Conservation (phyloP, 805 yeast species). For the Ascoidea rubescens region DNA sequence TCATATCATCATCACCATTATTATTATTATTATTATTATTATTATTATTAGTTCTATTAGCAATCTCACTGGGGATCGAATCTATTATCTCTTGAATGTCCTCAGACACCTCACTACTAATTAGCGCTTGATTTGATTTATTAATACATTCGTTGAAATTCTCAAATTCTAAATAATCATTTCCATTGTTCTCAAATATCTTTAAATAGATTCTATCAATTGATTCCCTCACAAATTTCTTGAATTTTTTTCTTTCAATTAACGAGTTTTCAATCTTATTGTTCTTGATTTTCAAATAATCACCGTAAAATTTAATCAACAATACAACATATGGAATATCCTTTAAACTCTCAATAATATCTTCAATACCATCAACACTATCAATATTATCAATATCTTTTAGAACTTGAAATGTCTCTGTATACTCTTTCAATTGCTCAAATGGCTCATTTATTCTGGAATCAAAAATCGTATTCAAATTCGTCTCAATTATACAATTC, state of each 20-base stretch:
- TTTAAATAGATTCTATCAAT: too few species aligned
- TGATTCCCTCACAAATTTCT: conserved; percentile 21
- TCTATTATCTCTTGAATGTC: conserved; percentile 16
- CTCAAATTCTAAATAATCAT: conserved; percentile 21
- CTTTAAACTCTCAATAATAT: conserved; percentile 11
- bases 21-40: neutral
- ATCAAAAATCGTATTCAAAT: conserved; percentile 47
- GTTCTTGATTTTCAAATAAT: neutral
- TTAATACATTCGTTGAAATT: conserved; percentile 39
- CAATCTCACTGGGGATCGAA: conserved; percentile 18
- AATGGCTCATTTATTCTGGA: conserved; percentile 60
- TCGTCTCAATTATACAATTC: conserved; percentile 56
- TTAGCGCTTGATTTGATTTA: conserved; percentile 28
- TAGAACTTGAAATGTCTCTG: conserved; percentile 33
- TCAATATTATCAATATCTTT: conserved; percentile 23
- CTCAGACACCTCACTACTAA: conserved; percentile 19
- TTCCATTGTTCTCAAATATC: neutral
- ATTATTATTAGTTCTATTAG: conserved; percentile 1
- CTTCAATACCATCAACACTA: conserved; percentile 8
- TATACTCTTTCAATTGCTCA: conserved; percentile 43
- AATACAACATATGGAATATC: conserved; percentile 9
- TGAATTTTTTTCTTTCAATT: conserved; percentile 27
- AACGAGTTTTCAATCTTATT: conserved; percentile 16
- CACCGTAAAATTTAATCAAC: conserved; percentile 1
- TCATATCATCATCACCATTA: conserved; percentile 10